These are phyloP conservation scores for Blastocystis sp. DNA, from an alignment of 352 stramenopile genomes.

Conservation along the genomic window DNA sequence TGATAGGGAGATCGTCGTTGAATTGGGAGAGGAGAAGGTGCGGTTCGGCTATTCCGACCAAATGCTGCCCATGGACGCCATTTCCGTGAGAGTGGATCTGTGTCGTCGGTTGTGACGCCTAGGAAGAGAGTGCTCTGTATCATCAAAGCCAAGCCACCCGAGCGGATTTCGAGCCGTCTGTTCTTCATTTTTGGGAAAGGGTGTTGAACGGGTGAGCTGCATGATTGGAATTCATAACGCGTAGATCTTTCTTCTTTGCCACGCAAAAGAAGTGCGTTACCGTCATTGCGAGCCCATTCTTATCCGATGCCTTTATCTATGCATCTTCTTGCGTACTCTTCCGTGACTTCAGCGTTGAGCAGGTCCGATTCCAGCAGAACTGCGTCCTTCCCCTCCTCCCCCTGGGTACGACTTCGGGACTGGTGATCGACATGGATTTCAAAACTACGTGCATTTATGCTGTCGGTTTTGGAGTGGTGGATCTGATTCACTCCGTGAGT, in stretches of 20 bases:
- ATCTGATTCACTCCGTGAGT: constrained; percentile 15
- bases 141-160: neutral
- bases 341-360: neutral
- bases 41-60: constrained; percentile 1
- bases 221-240: neutral
- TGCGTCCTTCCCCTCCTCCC: constrained; percentile 14
- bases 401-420: constrained; percentile 20
- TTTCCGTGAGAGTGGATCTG: neutral
- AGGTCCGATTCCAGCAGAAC: neutral
- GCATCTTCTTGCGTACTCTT: neutral
- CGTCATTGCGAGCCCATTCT: neutral
- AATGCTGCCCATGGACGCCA: neutral
- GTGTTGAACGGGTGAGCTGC: neutral
- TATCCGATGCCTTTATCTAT: constrained; percentile 17
- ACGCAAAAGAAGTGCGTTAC: constrained; percentile 7
- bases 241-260: constrained; percentile 18
- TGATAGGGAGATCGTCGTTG: constrained; percentile 21
- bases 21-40: neutral
- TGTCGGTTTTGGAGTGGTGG: constrained; percentile 1
- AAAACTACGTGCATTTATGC: neutral
- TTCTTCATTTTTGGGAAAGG: constrained; percentile 32
- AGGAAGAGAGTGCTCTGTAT: neutral
- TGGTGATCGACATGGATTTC: constrained; percentile 16
- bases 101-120: neutral
- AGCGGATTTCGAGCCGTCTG: neutral